Evolutionary conservation across 2,329 filamentous ascomycete species (phyloP).

Genomic region (Venturia asperata): DNA sequence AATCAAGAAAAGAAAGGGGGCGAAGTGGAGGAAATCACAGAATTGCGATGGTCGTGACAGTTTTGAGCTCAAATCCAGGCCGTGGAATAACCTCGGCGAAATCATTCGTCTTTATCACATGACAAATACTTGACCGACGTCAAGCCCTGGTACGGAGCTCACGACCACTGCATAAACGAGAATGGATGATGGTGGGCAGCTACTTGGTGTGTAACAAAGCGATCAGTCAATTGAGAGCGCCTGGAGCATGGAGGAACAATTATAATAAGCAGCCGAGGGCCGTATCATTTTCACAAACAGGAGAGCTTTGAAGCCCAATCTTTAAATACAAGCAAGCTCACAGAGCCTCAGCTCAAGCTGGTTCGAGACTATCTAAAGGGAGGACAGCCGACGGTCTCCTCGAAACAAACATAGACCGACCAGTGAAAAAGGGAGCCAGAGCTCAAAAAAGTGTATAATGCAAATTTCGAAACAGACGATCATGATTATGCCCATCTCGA

Average conservation of each 20-base stretch:
- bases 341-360: conserved; percentile 13
- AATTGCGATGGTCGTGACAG: too few relatives aligned
- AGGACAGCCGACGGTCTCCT: background rate
- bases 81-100: background rate
- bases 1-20: too few relatives aligned
- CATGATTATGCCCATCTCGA: background rate
- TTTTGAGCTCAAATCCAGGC: too few relatives aligned
- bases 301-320: background rate
- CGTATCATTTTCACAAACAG: background rate
- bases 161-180: too few relatives aligned
- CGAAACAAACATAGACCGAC: background rate
- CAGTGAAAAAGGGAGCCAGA: background rate
- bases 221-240: too few relatives aligned
- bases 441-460: conserved; percentile 5
- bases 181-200: too few relatives aligned
- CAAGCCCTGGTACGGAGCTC: too few relatives aligned
- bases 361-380: conserved; percentile 3
- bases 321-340: conserved; percentile 13
- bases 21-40: too few relatives aligned
- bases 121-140: too few relatives aligned
- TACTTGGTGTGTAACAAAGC: too few relatives aligned
- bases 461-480: background rate
- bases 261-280: background rate
- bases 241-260: background rate
- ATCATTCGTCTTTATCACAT: background rate